These are phyloP conservation scores for Chionographis japonica DNA, from an alignment of 106 monocot genomes.

Conservation along the genomic window DNA sequence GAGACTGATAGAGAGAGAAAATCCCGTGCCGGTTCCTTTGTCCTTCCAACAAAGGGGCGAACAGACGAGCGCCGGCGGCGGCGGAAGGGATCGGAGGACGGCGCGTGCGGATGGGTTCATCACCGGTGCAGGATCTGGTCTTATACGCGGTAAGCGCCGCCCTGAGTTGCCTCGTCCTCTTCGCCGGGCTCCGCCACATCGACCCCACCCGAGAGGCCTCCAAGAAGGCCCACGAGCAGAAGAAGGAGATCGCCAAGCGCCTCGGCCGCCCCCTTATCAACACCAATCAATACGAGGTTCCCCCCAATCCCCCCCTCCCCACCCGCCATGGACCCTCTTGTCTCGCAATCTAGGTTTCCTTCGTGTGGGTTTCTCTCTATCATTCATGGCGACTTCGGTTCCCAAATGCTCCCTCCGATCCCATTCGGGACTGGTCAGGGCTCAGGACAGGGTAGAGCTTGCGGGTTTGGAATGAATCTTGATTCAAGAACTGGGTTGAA, in stretches of 20 bases:
- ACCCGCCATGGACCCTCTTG: too few relatives aligned
- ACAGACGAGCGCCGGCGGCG: not conserved
- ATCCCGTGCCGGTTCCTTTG: not conserved
- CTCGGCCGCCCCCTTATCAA: slow-evolving; percentile 64
- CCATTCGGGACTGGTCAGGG: too few relatives aligned
- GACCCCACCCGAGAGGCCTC: slow-evolving; percentile 72
- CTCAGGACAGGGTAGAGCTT: too few relatives aligned
- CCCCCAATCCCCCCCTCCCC: not conserved
- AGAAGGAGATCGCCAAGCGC: slow-evolving; percentile 86
- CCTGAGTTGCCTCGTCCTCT: slow-evolving; percentile 67
- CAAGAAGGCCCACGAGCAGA: slow-evolving; percentile 70
- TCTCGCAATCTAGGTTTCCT: too few relatives aligned
- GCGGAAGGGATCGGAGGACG: not conserved
- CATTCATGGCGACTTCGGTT: too few relatives aligned
- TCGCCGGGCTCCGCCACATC: slow-evolving; percentile 67
- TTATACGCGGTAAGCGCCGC: slow-evolving; percentile 81
- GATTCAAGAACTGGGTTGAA: too few relatives aligned
- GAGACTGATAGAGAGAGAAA: too few relatives aligned
- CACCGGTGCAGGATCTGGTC: slow-evolving; percentile 61
- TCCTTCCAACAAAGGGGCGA: not conserved
- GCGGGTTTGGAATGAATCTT: too few relatives aligned
- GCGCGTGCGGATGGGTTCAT: slow-evolving; percentile 12
- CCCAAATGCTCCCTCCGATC: too few relatives aligned
- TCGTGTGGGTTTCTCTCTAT: too few relatives aligned
- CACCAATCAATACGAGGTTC: slow-evolving; percentile 81